Evolutionary conservation across 495 filamentous ascomycete genomes (phyloP).

Genomic region (Talaromyces wortmannii): DNA sequence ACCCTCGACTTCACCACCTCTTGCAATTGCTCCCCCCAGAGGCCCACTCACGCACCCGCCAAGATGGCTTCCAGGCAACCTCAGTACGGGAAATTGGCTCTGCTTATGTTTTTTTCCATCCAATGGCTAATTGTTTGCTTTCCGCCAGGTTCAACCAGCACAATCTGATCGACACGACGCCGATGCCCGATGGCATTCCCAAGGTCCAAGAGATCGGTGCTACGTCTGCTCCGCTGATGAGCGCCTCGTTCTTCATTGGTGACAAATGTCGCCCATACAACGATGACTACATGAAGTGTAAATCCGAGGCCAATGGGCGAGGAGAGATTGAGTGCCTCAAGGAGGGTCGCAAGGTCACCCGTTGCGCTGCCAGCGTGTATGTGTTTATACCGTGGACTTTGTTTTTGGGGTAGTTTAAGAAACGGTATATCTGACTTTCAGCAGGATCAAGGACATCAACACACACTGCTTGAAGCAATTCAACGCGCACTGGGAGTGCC

Average conservation of each 20-base stretch:
- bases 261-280: slow-evolving; percentile 91
- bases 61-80: slow-evolving; percentile 45
- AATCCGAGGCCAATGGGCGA: slow-evolving; percentile 77
- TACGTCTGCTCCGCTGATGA: slow-evolving; percentile 83
- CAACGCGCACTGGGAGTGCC: slow-evolving; percentile 85
- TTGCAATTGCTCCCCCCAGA: slow-evolving; percentile 7
- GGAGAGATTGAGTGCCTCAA: slow-evolving; percentile 93
- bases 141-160: slow-evolving; percentile 79
- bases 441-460: slow-evolving; percentile 90
- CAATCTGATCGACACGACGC: slow-evolving; percentile 90
- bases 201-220: slow-evolving; percentile 85
- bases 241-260: slow-evolving; percentile 95
- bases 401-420: not conserved
- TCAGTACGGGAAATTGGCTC: slow-evolving; percentile 23
- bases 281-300: slow-evolving; percentile 99
- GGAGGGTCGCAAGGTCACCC: slow-evolving; percentile 91
- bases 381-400: slow-evolving; percentile 25
- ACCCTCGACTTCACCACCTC: slow-evolving; percentile 4
- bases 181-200: slow-evolving; percentile 85
- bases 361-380: slow-evolving; percentile 94
- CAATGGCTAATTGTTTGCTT: slow-evolving; percentile 15
- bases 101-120: not conserved
- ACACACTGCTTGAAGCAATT: slow-evolving; percentile 88
- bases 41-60: slow-evolving; percentile 14
- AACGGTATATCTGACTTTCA: not conserved